Conservation (phyloP, 1,139 yeast species). For the Arxiozyma bovina region DNA sequence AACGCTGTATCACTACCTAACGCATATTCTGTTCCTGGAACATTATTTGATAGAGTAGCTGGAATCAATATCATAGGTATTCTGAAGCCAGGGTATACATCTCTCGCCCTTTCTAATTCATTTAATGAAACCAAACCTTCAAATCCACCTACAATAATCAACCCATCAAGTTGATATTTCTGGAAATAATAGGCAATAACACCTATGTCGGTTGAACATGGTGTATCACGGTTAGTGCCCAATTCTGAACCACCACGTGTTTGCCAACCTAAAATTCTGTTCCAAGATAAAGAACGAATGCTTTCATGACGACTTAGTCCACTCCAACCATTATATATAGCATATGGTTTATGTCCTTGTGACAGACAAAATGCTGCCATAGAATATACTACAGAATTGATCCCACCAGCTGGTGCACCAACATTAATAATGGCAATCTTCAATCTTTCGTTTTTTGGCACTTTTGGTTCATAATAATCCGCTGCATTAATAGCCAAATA, state of each 20-base stretch:
- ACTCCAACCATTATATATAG: conserved; percentile 82
- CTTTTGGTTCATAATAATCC: conserved; percentile 47
- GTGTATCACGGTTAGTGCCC: conserved; percentile 86
- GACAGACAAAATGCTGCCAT: conserved; percentile 86
- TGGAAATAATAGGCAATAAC: conserved; percentile 86
- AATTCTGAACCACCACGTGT: conserved; percentile 89
- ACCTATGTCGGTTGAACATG: conserved; percentile 72
- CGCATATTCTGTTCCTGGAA: conserved; percentile 94
- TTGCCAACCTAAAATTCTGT: conserved; percentile 84
- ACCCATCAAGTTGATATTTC: conserved; percentile 74
- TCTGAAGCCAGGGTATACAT: conserved; percentile 75
- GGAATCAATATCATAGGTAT: conserved; percentile 92
- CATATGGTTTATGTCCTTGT: conserved; percentile 79
- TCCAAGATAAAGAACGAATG: conserved; percentile 68
- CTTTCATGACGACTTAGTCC: conserved; percentile 79
- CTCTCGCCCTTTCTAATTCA: conserved; percentile 65
- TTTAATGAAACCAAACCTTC: conserved; percentile 86
- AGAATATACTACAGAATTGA: conserved; percentile 90
- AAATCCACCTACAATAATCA: conserved; percentile 88
- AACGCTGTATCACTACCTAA: conserved; percentile 90
- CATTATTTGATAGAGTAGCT: conserved; percentile 96
- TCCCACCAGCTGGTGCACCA: conserved; percentile 97
- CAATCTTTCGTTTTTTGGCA: conserved; percentile 42
- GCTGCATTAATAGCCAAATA: conserved; percentile 61
- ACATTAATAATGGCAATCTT: conserved; percentile 77